These are phyloP conservation scores for Fraxinus ornus DNA, from an alignment of 305 asterid genomes.

Conservation along the genomic window DNA sequence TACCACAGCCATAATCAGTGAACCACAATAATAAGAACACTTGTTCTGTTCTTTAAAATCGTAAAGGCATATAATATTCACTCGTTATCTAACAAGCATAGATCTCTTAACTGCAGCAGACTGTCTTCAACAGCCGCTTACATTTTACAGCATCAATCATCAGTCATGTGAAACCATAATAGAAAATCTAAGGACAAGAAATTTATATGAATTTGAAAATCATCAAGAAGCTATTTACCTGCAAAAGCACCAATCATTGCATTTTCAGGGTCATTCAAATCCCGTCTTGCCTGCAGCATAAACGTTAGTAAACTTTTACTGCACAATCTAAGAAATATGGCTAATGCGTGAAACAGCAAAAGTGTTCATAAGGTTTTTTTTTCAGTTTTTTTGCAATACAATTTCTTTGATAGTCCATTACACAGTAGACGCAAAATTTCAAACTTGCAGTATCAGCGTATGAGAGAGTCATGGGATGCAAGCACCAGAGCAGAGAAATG, in stretches of 20 bases:
- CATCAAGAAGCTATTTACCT: conserved; percentile 34
- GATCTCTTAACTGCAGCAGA: neutral
- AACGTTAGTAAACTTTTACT: conserved; percentile 7
- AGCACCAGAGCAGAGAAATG: neutral
- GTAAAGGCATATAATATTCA: neutral
- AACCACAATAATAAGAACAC: neutral
- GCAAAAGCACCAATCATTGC: conserved; percentile 74
- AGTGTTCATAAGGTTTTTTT: neutral
- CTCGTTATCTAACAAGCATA: neutral
- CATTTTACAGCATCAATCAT: neutral
- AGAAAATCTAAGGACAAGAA: neutral
- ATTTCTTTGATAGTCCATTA: neutral
- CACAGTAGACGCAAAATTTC: neutral
- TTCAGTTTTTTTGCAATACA: neutral
- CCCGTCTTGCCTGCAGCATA: conserved; percentile 57
- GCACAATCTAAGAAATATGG: neutral
- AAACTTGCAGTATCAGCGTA: neutral
- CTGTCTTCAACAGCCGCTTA: neutral
- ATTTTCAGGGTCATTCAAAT: conserved; percentile 59
- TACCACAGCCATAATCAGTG: neutral
- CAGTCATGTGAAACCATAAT: neutral
- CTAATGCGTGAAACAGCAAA: neutral
- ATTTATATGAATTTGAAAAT: neutral
- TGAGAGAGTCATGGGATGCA: neutral
- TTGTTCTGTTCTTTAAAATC: neutral